Base-by-base conservation (phyloP, 1,284 basidiomycete species). In the Sanghuangporus baumii region DNA sequence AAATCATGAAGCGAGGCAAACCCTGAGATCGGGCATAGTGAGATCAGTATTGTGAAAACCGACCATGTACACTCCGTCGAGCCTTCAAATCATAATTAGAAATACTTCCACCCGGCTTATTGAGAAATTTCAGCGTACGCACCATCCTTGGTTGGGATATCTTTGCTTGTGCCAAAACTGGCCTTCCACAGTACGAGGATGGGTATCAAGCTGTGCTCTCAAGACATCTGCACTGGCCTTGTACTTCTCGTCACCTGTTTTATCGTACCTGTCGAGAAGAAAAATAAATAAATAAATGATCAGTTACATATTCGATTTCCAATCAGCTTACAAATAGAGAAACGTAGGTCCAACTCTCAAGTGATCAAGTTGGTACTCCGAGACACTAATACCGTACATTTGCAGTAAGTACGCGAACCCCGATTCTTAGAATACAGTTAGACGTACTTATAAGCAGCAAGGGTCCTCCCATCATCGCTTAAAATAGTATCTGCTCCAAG, bases 121-220 rank as follows among this genome's bases (percentile, higher is more conserved):
- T 36, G 14, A 18, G 20, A 16, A 52, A 43, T 3, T 1, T 1
- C 3, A 3, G 18, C 12, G 12, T 1, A 43, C 52, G 7, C 47
- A 48, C 61, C 9, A 55, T 75, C 77, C 78, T 74, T 80, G 74
- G 63, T 80, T 77, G 9, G 72, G 72, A 66, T 79, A 79, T 48
- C 61, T 74, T 16, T 73, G 62, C 61, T 78, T 78, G 69, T 79
- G 75, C 77, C 78, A 79, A 66, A 77, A 79, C 64, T 79, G 76
- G 5, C 78, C 78, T 66, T 79, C 71, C 0, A 70, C 71, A 6
- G 76, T 79, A 31, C 78, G 76, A 38, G 78, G 78, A 64, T 79
- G 77, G 4, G 65, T 68, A 64, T 77, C 67, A 14, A 79, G 71
- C 65, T 79, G 79, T 9, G 61, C 60, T 18, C 74, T 71, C 68